These are phyloP conservation scores for Scedosporium apiospermum DNA, from an alignment of 2,329 filamentous ascomycete genomes.

Conservation along the genomic window DNA sequence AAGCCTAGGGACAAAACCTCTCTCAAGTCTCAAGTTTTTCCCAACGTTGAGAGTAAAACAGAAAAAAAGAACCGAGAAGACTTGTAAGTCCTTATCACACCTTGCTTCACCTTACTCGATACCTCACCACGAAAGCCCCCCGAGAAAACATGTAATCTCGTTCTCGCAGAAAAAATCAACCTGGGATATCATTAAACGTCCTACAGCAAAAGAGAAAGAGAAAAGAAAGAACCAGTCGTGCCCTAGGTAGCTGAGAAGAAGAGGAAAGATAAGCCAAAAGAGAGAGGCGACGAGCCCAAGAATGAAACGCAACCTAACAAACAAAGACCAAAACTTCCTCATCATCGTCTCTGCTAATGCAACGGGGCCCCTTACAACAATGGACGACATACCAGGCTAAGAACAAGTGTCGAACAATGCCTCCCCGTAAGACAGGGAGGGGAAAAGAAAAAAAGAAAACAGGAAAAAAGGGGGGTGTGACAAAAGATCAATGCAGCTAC, in stretches of 20 bases:
- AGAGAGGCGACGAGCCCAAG: not conserved
- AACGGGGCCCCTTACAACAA: too few relatives aligned
- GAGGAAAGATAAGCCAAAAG: not conserved
- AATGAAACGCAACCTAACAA: not conserved
- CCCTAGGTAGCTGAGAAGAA: not conserved
- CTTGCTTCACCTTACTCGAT: not conserved
- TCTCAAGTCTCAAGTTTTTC: not conserved
- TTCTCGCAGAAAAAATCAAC: not conserved
- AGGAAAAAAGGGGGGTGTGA: not conserved
- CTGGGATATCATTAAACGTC: constrained; percentile 6
- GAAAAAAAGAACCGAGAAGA: not conserved
- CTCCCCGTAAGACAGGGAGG: not conserved
- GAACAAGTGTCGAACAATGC: not conserved
- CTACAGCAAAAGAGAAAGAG: not conserved
- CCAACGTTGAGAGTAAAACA: not conserved
- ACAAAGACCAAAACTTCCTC: not conserved
- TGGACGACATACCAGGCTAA: too few relatives aligned
- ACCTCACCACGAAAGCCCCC: not conserved
- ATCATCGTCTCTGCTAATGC: not conserved
- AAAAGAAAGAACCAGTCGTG: not conserved
- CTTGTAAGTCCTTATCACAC: too few relatives aligned
- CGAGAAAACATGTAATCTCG: not conserved
- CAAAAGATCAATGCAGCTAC: not conserved
- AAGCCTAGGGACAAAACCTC: not conserved
- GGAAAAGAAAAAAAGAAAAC: not conserved